Percentiles rank a stretch among this genome's conserved stretches.
Conservation (phyloP, 1,284 basidiomycete species). For the Rhodotorula sp. region DNA sequence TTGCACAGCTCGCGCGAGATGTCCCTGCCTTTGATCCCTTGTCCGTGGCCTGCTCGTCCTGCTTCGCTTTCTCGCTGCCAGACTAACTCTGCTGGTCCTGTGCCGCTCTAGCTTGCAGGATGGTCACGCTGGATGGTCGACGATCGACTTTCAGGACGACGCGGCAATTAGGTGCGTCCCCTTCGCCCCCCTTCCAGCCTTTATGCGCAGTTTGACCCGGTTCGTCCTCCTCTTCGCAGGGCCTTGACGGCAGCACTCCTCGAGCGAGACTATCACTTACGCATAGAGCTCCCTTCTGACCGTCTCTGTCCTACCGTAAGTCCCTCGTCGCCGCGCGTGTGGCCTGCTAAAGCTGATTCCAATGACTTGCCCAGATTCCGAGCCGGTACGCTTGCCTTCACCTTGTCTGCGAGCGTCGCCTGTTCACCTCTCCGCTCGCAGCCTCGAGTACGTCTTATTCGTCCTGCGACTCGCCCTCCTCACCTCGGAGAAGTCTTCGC, state of each 20-base stretch:
- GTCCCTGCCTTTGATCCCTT: constrained; percentile 63
- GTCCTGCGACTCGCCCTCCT: constrained; percentile 62
- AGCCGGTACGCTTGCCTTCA: constrained; percentile 27
- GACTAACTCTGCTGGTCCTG: constrained; percentile 27
- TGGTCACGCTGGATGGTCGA: constrained; percentile 50
- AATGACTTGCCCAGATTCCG: constrained; percentile 27
- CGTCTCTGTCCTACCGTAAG: constrained; percentile 81
- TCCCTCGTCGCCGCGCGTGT: not conserved
- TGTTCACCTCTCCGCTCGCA: constrained; percentile 44
- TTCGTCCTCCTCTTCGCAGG: constrained; percentile 52
- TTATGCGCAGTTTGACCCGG: not conserved
- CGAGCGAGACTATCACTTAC: constrained; percentile 67
- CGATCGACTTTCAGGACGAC: constrained; percentile 71
- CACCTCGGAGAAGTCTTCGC: constrained; percentile 21
- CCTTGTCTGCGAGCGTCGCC: not conserved
- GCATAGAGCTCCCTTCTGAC: constrained; percentile 63
- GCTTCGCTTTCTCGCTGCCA: not conserved
- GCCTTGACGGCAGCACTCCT: constrained; percentile 73
- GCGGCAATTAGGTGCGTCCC: constrained; percentile 63
- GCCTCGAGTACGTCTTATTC: constrained; percentile 74
- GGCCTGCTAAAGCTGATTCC: not conserved
- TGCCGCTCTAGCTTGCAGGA: constrained; percentile 44
- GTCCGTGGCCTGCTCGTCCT: constrained; percentile 53
- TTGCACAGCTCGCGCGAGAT: constrained; percentile 59
- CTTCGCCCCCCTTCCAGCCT: not conserved